These are phyloP conservation scores for Zasmidium citrigriseum DNA, from an alignment of 2,329 filamentous ascomycete species.

Conservation along the genomic window DNA sequence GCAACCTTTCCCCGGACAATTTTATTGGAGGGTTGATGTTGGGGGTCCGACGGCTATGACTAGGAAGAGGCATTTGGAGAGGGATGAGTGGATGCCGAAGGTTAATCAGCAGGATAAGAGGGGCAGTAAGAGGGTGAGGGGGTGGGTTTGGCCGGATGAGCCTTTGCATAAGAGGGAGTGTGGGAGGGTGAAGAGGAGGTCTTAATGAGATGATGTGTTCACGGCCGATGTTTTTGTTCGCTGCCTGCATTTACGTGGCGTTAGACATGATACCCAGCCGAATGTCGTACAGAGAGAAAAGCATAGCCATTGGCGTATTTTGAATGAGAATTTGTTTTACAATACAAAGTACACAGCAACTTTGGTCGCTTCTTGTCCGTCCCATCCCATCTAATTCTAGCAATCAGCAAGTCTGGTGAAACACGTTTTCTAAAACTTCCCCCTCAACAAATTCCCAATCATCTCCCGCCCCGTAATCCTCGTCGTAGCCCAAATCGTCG, in stretches of 20 bases:
- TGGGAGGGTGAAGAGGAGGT: conserved; percentile 52
- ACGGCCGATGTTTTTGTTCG: background rate
- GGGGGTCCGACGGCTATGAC: conserved; percentile 74
- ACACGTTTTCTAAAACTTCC: conserved; percentile 65
- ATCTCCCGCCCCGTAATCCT: conserved; percentile 75
- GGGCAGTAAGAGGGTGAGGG: conserved; percentile 70
- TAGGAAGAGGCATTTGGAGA: conserved; percentile 66
- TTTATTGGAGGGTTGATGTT: conserved; percentile 68
- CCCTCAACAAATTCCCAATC: conserved; percentile 67
- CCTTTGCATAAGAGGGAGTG: conserved; percentile 71
- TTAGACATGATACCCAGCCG: background rate
- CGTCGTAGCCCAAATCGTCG: conserved; percentile 80
- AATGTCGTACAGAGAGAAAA: background rate
- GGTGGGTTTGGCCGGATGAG: conserved; percentile 77
- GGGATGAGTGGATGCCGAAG: conserved; percentile 75
- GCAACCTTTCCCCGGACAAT: conserved; percentile 59
- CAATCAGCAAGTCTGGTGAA: background rate
- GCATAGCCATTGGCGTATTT: background rate
- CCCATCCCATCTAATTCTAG: background rate
- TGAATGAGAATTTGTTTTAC: background rate
- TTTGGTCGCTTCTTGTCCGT: no score
- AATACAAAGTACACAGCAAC: background rate
- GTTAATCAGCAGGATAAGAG: conserved; percentile 73
- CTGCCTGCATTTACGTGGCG: background rate
- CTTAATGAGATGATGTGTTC: background rate